Percentiles rank a stretch among this genome's conserved stretches.
Conservation (phyloP, 73 alveolate species). For the Symbiodinium pilosum region DNA sequence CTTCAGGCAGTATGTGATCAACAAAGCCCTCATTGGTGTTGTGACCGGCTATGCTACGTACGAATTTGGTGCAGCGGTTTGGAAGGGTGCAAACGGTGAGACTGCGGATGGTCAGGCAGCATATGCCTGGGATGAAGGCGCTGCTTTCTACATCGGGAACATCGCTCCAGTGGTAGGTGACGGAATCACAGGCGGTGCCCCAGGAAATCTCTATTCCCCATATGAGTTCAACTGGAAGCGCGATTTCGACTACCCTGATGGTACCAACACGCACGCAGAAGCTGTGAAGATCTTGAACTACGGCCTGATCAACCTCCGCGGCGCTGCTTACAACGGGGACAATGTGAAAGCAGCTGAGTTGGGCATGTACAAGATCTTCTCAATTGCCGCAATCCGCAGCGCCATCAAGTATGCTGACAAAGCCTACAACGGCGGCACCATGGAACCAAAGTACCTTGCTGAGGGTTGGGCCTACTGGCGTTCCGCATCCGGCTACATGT, state of each 20-base stretch:
- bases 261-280: not conserved
- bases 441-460: constrained; percentile 46
- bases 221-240: constrained; percentile 85
- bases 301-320: constrained; percentile 54
- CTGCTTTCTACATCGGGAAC: constrained; percentile 64
- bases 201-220: constrained; percentile 54
- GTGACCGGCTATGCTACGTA: constrained; percentile 70
- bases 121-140: constrained; percentile 76
- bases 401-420: constrained; percentile 59
- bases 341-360: constrained; percentile 14
- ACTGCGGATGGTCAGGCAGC: constrained; percentile 40
- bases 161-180: constrained; percentile 36
- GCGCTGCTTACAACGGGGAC: constrained; percentile 18
- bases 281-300: not conserved
- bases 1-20: constrained; percentile 37
- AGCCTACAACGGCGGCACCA: constrained; percentile 25
- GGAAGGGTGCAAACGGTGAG: constrained; percentile 20
- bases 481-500: constrained; percentile 61
- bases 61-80: constrained; percentile 61
- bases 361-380: constrained; percentile 70
- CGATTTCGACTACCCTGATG: constrained; percentile 33
- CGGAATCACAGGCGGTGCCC: constrained; percentile 37
- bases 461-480: constrained; percentile 90
- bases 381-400: constrained; percentile 74
- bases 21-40: constrained; percentile 56